These are phyloP conservation scores for Sphagnurus paluster DNA, from an alignment of 1,284 basidiomycete genomes.

Conservation along the genomic window DNA sequence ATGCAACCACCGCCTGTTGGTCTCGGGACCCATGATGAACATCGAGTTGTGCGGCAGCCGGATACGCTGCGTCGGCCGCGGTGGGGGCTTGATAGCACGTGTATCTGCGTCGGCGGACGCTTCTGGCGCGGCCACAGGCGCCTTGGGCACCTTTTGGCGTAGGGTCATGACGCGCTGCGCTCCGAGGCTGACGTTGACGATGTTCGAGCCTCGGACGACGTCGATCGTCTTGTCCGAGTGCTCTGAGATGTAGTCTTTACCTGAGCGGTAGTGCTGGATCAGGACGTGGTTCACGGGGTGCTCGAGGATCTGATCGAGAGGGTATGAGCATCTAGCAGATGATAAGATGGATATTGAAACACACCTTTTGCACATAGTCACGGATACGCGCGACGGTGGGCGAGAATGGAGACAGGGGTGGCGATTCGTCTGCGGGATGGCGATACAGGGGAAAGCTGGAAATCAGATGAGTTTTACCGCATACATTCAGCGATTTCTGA, in stretches of 20 bases:
- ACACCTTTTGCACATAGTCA: conserved; percentile 52
- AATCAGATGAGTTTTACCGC: not conserved
- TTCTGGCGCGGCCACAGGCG: conserved; percentile 21
- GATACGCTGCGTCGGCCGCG: conserved; percentile 55
- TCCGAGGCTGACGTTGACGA: conserved; percentile 76
- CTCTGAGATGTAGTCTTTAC: conserved; percentile 78
- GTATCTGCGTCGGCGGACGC: not conserved
- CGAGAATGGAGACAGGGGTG: conserved; percentile 62
- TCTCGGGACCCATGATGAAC: conserved; percentile 71
- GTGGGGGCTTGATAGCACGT: conserved; percentile 8
- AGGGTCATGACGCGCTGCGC: conserved; percentile 73
- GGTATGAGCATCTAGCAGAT: not conserved
- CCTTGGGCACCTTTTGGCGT: conserved; percentile 62
- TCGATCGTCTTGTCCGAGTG: conserved; percentile 83
- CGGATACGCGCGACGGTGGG: conserved; percentile 65
- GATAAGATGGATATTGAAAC: conserved; percentile 24
- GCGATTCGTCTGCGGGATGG: conserved; percentile 75
- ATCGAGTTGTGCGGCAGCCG: conserved; percentile 76
- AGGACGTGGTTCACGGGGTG: conserved; percentile 77
- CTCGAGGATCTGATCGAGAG: conserved; percentile 26
- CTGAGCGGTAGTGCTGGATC: conserved; percentile 74
- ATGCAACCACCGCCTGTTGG: conserved; percentile 71
- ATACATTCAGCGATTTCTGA: conserved; percentile 1
- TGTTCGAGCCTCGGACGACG: conserved; percentile 64
- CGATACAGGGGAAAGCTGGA: conserved; percentile 74